phyloP scores from a whole-genome alignment of 495 filamentous ascomycete species.

The Lasiosphaeriaceae sp. region DNA sequence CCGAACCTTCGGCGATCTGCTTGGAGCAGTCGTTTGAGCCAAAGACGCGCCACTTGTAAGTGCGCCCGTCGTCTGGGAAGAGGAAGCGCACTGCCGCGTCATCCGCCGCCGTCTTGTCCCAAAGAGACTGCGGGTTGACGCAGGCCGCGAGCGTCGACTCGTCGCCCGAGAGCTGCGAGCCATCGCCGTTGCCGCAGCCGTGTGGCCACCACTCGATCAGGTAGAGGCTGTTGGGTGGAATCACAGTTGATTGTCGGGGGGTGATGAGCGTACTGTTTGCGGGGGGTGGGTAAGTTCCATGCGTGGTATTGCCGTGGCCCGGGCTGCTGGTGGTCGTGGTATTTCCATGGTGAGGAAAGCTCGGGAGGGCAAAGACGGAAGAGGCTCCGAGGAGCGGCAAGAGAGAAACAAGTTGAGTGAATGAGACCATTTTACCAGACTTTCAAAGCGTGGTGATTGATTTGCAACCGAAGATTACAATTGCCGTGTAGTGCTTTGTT shows the following conservation, averaged over 20 bases:
- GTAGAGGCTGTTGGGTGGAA: conserved; percentile 6
- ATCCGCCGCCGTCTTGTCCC: background rate
- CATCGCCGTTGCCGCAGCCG: conserved; percentile 5
- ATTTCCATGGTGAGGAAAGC: background rate
- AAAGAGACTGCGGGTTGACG: conserved; percentile 4
- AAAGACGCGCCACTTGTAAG: background rate
- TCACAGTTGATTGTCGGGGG: background rate
- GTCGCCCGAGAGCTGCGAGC: background rate
- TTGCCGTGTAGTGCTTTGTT: background rate
- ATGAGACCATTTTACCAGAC: background rate
- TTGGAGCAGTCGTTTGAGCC: background rate
- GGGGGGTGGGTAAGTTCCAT: too few species aligned
- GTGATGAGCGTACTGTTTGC: too few species aligned
- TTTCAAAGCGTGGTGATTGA: background rate
- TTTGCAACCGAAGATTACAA: background rate
- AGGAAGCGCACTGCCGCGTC: conserved; percentile 1
- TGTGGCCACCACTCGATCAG: conserved; percentile 4
- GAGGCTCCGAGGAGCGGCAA: background rate
- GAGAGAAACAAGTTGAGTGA: background rate
- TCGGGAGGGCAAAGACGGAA: background rate
- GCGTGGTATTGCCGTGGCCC: too few species aligned
- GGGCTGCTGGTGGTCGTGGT: background rate
- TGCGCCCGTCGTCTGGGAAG: background rate
- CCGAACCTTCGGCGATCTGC: background rate
- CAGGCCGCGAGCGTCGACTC: conserved; percentile 1